Evolutionary conservation across 2,329 filamentous ascomycete genomes (phyloP), one percentile per base, ranked within the genome.

Genomic region (Phaeosphaeriaceae sp.): DNA sequence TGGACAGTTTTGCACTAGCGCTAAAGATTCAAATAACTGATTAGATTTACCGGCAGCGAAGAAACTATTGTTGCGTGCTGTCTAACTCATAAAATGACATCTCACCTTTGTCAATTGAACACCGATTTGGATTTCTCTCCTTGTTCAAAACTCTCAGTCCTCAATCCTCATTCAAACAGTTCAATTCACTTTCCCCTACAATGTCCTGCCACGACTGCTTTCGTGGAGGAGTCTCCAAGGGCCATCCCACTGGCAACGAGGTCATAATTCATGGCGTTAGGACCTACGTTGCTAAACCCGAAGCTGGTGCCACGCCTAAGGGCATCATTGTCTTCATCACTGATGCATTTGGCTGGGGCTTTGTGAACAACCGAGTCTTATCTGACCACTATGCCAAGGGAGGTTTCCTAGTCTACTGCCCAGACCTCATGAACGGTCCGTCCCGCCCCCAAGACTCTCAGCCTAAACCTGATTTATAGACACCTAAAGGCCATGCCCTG

Each of bases 311-410:
- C 36, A 17, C 15, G 18, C 36, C 36, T 16, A 38, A 38, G 18
- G 36, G 36, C 36, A 38, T 38, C 36, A 38, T 38, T 11, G 36
- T 38, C 9, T 38, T 38, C 36, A 38, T 38, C 3, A 38, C 36
- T 23, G 36, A 38, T 38, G 16, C 36, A n/a, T 38, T 38, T 21
- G 36, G 36, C 16, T 38, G 36, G 16, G 18, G 18, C 15, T 38
- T 21, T 38, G 36, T 38, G 7, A 38, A 38, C 36, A 38, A 38
- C 18, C 15, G 36, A 21, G 36, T 38, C 16, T 23, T 38, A 21
- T 38, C 15, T n/a, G 16, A 38, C 18, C 36, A 38, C 36, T 38
- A 38, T 23, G 36, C 36, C 18, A 38, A 38, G 11, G n/a, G 36
- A 38, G 36, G 36, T 21, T 38, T 38, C 20, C 18, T 38, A 21